Evolutionary conservation across 2,329 filamentous ascomycete species (phyloP), one percentile per base, ranked within the genome.

Genomic region (Blastomyces parvus): DNA sequence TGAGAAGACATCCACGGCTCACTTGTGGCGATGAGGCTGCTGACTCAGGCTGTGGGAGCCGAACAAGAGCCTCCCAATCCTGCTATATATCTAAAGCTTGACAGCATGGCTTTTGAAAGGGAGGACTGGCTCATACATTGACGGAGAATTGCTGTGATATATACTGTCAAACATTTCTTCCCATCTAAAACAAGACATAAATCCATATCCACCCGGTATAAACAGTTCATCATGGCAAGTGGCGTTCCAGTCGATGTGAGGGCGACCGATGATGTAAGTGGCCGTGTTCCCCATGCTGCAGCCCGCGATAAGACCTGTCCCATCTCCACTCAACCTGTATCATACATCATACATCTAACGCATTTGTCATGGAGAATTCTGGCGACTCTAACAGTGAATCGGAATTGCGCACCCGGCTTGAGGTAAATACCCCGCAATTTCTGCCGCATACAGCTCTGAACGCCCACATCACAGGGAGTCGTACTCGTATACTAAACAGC

Each of bases 371-470:
- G 52, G 59, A 75, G 72, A 67, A 63, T 52, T 64, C 72, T 57
- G 74, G 70, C 66, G 75, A 71, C 62, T 68, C 66, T 56, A 68
- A 66, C 30, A 76, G 73, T 59, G 74, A 78, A 44, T 64, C 67
- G 14, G 74, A 75, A n/a, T 56, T 63, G 4, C 71, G 72, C 55
- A 38, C 17, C 57, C 73, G 73, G 48, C 67, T 77, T 42, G 76
- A 78, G 69, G 76, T 74, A 70, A 64, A 46, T 27, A 62, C 11
- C 11, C 50, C 65, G 30, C 59, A 8, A 25, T 40, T 19, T 42
- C 36, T 17, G 38, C 14, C 42, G 25, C 19, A n/a, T 42, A 59
- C 22, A 44, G 50, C 33, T 36, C 5, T 50, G 19, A 14, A 38
- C 13, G 33, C 6, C 40, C 30, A 22, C 53, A 19, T 17, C 40